Evolutionary conservation across 192 early-diverging fungal genomes (phyloP).

Genomic region (Linnemannia hyalina): DNA sequence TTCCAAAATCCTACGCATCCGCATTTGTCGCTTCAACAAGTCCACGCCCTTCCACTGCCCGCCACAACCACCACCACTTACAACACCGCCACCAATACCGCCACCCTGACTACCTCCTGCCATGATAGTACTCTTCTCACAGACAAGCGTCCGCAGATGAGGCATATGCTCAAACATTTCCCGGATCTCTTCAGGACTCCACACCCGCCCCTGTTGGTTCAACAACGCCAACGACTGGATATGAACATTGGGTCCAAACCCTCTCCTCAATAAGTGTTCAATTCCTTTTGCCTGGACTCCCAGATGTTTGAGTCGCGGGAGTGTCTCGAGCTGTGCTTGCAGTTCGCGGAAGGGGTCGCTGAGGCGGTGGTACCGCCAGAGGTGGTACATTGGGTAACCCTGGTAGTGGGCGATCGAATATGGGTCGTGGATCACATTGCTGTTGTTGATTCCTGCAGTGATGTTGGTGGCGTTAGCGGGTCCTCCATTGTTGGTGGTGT

Average conservation of each 20-base stretch:
- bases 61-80: neutral
- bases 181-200: conserved; percentile 26
- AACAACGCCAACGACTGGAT: conserved; percentile 34
- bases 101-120: neutral
- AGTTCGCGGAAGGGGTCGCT: conserved; percentile 38
- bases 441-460: conserved; percentile 7
- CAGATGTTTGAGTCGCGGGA: conserved; percentile 40
- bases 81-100: neutral
- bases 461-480: neutral
- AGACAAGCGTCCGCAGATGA: conserved; percentile 9
- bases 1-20: conserved; percentile 5
- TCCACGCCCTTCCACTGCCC: neutral
- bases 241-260: conserved; percentile 37
- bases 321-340: conserved; percentile 28
- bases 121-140: conserved; percentile 47
- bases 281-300: conserved; percentile 45
- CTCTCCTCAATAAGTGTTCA: conserved; percentile 37
- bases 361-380: conserved; percentile 24
- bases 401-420: conserved; percentile 42
- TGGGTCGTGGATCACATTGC: conserved; percentile 29
- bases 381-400: conserved; percentile 54
- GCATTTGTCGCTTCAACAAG: conserved; percentile 7
- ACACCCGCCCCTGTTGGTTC: conserved; percentile 45
- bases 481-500: neutral
- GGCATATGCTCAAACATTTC: conserved; percentile 46